A percentile compares a stretch with the other conserved stretches of the same genome.
These are phyloP conservation scores for Fraxinus sp. DNA, from an alignment of 305 asterid genomes.

Conservation along the genomic window DNA sequence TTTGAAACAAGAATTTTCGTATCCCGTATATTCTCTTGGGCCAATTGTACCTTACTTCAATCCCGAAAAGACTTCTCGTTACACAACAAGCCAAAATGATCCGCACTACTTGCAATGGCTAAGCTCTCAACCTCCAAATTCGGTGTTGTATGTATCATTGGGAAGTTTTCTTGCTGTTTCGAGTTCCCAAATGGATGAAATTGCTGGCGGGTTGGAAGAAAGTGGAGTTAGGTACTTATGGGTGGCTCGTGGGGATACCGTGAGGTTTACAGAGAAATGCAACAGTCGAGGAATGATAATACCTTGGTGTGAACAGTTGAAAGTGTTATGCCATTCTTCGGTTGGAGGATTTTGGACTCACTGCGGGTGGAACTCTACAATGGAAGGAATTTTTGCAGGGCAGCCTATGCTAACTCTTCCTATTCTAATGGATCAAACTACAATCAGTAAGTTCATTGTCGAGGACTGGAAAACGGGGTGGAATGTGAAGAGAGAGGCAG, in stretches of 20 bases:
- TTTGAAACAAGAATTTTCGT: constrained; percentile 38
- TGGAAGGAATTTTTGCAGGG: constrained; percentile 50
- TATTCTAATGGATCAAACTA: constrained; percentile 46
- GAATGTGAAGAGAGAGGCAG: constrained; percentile 40
- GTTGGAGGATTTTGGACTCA: constrained; percentile 70
- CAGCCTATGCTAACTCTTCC: constrained; percentile 54
- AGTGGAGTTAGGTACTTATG: constrained; percentile 61
- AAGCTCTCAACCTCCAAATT: constrained; percentile 42
- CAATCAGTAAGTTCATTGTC: constrained; percentile 40
- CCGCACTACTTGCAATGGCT: constrained; percentile 42
- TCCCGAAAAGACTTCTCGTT: constrained; percentile 21
- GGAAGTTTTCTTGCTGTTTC: constrained; percentile 60
- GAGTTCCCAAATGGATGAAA: constrained; percentile 51
- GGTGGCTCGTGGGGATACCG: constrained; percentile 61
- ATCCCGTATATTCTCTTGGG: constrained; percentile 54
- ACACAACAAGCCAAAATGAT: constrained; percentile 11
- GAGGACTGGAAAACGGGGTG: constrained; percentile 61
- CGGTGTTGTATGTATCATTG: constrained; percentile 48
- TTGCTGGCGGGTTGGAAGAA: constrained; percentile 39
- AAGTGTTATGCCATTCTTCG: constrained; percentile 45
- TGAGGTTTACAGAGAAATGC: constrained; percentile 31
- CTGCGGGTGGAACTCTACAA: constrained; percentile 60
- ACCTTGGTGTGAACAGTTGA: constrained; percentile 57
- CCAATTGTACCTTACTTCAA: constrained; percentile 52
- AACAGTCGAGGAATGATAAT: constrained; percentile 41